These are phyloP conservation scores for Chalciporus sphaerocephalus DNA, from an alignment of 768 basidiomycete genomes.

Conservation along the genomic window DNA sequence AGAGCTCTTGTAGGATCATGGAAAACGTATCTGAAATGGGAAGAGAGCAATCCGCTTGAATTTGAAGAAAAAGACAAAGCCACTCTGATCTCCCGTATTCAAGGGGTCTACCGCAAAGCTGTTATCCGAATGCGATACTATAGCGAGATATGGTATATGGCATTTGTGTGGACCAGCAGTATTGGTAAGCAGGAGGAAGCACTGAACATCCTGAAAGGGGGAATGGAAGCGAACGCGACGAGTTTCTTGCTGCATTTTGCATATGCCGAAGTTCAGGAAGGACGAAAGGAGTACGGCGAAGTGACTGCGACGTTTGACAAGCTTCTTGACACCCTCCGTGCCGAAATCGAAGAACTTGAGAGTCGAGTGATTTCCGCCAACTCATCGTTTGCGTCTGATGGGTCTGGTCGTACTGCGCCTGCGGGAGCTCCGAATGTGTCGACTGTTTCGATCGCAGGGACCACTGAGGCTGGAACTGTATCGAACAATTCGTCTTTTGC, in stretches of 20 bases:
- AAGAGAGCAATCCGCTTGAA: conserved; percentile 90
- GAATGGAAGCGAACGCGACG: conserved; percentile 82
- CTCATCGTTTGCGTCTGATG: conserved; percentile 37
- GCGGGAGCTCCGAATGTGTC: conserved; percentile 19
- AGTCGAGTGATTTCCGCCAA: conserved; percentile 37
- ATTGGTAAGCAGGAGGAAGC: conserved; percentile 82
- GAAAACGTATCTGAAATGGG: conserved; percentile 93
- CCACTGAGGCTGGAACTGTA: conserved; percentile 30
- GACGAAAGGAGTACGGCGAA: conserved; percentile 56
- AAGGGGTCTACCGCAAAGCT: conserved; percentile 84
- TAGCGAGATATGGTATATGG: conserved; percentile 96
- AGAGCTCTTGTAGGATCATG: conserved; percentile 76
- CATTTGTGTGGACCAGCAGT: conserved; percentile 74
- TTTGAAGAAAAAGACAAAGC: conserved; percentile 79
- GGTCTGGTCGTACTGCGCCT: conserved; percentile 25
- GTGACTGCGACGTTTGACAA: conserved; percentile 70
- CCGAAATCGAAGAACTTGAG: conserved; percentile 60
- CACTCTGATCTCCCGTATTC: conserved; percentile 64
- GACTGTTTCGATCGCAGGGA: conserved; percentile 8
- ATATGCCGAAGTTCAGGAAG: conserved; percentile 70
- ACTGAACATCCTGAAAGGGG: conserved; percentile 70
- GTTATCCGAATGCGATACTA: conserved; percentile 91
- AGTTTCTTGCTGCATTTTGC: conserved; percentile 92
- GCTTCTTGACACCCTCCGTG: conserved; percentile 63
- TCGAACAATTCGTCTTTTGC: conserved; percentile 46